Percentiles rank a stretch among this genome's conserved stretches.
Evolutionary conservation across 345 rosid species (phyloP).

Genomic region (Gynandropsis gynandra): DNA sequence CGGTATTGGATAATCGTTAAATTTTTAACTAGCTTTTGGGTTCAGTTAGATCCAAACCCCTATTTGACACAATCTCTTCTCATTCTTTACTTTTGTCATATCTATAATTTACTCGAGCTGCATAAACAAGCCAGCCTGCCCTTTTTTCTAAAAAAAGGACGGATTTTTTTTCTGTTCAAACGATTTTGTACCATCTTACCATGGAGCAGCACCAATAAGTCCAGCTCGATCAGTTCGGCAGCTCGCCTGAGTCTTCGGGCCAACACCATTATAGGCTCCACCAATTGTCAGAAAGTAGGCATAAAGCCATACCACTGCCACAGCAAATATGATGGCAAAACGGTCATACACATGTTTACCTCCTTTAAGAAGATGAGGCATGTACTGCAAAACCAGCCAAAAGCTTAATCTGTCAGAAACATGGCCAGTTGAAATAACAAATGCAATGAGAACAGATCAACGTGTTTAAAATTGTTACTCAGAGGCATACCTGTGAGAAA

Average conservation of each 20-base stretch:
- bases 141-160: no score
- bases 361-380: conserved; percentile 59
- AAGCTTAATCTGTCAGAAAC: no score
- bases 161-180: background rate
- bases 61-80: no score
- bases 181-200: no score
- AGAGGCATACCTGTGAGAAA: conserved; percentile 58
- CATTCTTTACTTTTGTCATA: no score
- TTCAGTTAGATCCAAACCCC: no score
- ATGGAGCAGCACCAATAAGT: conserved; percentile 80
- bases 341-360: conserved; percentile 59
- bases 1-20: no score
- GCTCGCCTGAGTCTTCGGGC: conserved; percentile 59
- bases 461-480: no score
- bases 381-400: conserved; percentile 57
- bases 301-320: conserved; percentile 80
- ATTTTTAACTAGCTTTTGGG: no score
- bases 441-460: conserved; percentile 5
- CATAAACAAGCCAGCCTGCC: no score
- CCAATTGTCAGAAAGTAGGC: conserved; percentile 91
- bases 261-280: conserved; percentile 70
- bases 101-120: no score
- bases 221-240: conserved; percentile 94
- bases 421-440: no score
- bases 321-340: conserved; percentile 70